Conservation (phyloP, 345 rosid genomes). For the Viola odorata region DNA sequence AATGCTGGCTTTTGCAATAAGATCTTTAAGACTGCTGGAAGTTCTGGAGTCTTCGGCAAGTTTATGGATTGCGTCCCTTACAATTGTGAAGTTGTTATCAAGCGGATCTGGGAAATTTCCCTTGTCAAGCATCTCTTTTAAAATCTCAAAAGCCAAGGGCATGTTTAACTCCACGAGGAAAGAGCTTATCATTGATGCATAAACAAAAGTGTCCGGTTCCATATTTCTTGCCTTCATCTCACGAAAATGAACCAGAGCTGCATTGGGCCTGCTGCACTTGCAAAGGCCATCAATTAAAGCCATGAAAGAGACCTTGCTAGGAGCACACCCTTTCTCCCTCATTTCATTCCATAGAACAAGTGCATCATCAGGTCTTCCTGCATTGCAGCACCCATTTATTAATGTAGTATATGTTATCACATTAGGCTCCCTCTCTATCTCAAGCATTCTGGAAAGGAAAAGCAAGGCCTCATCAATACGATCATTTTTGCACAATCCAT, state of each 20-base stretch:
- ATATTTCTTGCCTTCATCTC: constrained; percentile 58
- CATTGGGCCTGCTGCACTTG: constrained; percentile 57
- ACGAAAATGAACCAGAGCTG: constrained; percentile 49
- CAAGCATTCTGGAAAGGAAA: constrained; percentile 51
- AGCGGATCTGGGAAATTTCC: constrained; percentile 42
- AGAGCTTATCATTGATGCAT: constrained; percentile 42
- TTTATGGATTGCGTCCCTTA: constrained; percentile 42
- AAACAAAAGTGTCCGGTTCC: constrained; percentile 62
- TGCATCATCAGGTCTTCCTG: constrained; percentile 73
- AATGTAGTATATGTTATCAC: constrained; percentile 69
- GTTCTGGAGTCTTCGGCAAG: constrained; percentile 52
- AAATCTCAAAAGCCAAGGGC: constrained; percentile 45
- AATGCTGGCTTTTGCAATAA: constrained; percentile 39
- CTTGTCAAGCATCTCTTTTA: constrained; percentile 50
- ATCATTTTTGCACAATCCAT: constrained; percentile 77
- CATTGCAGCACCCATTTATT: constrained; percentile 60
- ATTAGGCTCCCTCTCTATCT: constrained; percentile 52
- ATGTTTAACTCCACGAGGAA: constrained; percentile 41
- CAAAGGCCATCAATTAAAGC: constrained; percentile 72
- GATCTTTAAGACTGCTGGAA: constrained; percentile 38
- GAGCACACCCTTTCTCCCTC: constrained; percentile 43
- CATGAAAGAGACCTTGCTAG: constrained; percentile 57
- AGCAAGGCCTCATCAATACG: constrained; percentile 45
- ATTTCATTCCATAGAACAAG: constrained; percentile 64
- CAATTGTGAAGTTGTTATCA: constrained; percentile 40